These are phyloP conservation scores for Penicillium cataractarum DNA, from an alignment of 495 filamentous ascomycete species.

Conservation along the genomic window DNA sequence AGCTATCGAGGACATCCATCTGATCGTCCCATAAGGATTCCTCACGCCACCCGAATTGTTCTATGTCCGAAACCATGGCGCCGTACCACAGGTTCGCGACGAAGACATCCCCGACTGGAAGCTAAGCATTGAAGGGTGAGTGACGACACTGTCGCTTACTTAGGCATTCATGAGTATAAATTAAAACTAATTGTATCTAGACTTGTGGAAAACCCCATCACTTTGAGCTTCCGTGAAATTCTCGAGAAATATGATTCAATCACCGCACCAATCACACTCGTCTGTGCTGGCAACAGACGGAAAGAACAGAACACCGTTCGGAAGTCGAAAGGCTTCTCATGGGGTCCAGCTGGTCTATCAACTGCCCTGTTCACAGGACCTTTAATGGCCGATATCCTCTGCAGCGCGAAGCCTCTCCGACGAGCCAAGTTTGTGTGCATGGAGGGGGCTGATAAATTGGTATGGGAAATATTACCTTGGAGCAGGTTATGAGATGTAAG, in stretches of 20 bases:
- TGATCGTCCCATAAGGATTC: constrained; percentile 56
- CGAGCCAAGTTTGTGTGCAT: constrained; percentile 87
- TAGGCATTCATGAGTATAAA: too few species aligned
- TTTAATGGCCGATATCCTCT: constrained; percentile 71
- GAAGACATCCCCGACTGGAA: constrained; percentile 78
- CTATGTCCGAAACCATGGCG: constrained; percentile 94
- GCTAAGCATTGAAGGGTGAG: constrained; percentile 79
- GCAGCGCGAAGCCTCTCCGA: constrained; percentile 66
- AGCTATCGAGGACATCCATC: background rate
- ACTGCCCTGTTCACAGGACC: constrained; percentile 92
- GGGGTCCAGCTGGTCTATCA: constrained; percentile 88
- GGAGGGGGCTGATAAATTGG: constrained; percentile 86
- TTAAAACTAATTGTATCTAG: constrained; percentile 35
- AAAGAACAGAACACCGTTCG: constrained; percentile 94
- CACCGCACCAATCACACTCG: constrained; percentile 85
- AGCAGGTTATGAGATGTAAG: background rate
- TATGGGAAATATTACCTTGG: constrained; percentile 19
- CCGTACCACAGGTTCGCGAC: constrained; percentile 78
- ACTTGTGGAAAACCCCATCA: constrained; percentile 79
- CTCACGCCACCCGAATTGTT: constrained; percentile 90
- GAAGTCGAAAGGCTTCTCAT: constrained; percentile 95
- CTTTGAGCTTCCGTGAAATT: constrained; percentile 72
- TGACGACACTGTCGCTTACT: background rate
- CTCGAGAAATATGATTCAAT: constrained; percentile 78
- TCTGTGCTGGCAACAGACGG: constrained; percentile 90